Evolutionary conservation across 2,329 filamentous ascomycete genomes (phyloP), one percentile per base, ranked within the genome.

Genomic region (Fusarium kyushuense): DNA sequence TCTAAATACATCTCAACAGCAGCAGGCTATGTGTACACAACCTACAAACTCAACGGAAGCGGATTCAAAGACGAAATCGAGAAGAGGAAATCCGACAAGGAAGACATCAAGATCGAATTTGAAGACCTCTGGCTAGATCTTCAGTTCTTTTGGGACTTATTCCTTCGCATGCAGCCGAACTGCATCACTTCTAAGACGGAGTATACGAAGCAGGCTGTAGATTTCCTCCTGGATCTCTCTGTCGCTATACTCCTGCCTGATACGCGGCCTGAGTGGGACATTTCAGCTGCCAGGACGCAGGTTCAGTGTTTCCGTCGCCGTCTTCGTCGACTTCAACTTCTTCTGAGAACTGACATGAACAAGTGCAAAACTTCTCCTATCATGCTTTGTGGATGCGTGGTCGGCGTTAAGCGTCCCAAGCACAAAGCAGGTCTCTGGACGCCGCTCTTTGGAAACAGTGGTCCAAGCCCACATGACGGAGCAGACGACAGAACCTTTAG

Each of bases 141-240:
- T 1, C 66, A 70, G 54, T 2, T 63, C 1, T 69, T 72, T 12
- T 68, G 67, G 60, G 69, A 70, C 23, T 13, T 45, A 1, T 46
- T 70, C 45, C 43, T 72, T 7, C 58, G 63, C 2, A 63, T 63
- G 36, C 70, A 72, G 19, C 70, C 69, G 1, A 72, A 72, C 45
- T 25, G 42, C 6, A 38, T 68, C 36, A 48, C 41, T 1, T 19
- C n/a, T 8, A 8, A 59, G 10, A 2, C 6, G 2, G 21, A 27
- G 23, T 16, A 36, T 10, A 23, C 21, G 1, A 36, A 42, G 3
- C 17, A 25, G 5, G 68, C 69, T 16, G 59, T 67, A 2, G 59
- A 67, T 9, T 30, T 63, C 5, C 51, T 71, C 16, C 45, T 65
- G n/a, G 69, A 72, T 25, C 23, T 58, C 6, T 33, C 36, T 11